phyloP scores from a whole-genome alignment of 306 rosid species.

The Boehmeria nivea region DNA sequence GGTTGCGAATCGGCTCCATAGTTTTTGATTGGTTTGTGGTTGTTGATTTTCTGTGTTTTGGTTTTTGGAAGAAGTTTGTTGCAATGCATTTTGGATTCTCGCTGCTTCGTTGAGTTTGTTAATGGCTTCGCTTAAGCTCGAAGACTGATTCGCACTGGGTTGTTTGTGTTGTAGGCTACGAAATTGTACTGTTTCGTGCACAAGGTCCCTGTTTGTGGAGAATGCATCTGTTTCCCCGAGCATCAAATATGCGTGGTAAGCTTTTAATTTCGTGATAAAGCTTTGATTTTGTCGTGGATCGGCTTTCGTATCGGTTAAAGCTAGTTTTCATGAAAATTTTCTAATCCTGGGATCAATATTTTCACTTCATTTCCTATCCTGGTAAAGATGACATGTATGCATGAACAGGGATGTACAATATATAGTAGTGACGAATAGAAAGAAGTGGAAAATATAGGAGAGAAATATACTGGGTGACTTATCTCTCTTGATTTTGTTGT shows the following conservation, averaged over 20 bases:
- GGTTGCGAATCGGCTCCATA: constrained; percentile 19
- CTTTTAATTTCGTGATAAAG: not conserved
- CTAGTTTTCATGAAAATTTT: not conserved
- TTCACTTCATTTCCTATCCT: not conserved
- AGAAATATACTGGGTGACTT: not conserved
- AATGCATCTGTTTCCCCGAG: constrained; percentile 93
- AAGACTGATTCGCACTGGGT: constrained; percentile 1
- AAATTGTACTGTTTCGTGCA: constrained; percentile 95
- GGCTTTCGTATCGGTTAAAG: not conserved
- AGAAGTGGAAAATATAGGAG: not conserved
- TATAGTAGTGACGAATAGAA: not conserved
- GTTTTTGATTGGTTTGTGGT: constrained; percentile 3
- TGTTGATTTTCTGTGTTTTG: not conserved
- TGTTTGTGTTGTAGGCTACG: constrained; percentile 65
- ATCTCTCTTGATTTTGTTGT: too few relatives aligned
- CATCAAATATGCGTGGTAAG: constrained; percentile 93
- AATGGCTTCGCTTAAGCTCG: constrained; percentile 9
- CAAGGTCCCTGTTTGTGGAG: constrained; percentile 99
- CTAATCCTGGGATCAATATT: constrained; percentile 5
- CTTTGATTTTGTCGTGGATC: too few relatives aligned
- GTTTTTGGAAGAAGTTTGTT: not conserved
- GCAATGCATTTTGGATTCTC: not conserved
- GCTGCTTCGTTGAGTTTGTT: not conserved
- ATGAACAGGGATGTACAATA: not conserved
- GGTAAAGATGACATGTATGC: not conserved